These are phyloP conservation scores for Gaeumannomyces tritici DNA, from an alignment of 2,329 filamentous ascomycete species.

Conservation along the genomic window DNA sequence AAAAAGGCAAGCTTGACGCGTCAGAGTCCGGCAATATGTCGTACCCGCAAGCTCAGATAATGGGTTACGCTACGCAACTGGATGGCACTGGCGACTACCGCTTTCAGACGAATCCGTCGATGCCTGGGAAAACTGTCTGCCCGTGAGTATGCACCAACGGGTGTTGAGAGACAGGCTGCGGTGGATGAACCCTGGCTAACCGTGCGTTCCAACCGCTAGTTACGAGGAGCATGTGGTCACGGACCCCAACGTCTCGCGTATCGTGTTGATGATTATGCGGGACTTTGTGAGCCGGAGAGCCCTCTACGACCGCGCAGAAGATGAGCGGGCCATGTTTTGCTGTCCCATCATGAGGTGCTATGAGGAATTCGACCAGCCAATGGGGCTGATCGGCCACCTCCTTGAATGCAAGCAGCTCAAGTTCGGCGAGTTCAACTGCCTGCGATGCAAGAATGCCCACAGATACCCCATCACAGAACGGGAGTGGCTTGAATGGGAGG, in stretches of 20 bases:
- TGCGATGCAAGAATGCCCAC: constrained; percentile 17
- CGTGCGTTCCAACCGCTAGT: neutral
- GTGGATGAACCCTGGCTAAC: neutral
- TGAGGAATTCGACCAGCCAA: constrained; percentile 11
- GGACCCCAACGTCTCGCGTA: constrained; percentile 16
- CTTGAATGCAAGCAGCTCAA: constrained; percentile 16
- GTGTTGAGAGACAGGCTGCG: neutral
- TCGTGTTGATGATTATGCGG: constrained; percentile 18
- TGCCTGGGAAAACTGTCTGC: neutral
- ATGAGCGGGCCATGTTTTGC: constrained; percentile 11
- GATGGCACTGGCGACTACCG: neutral
- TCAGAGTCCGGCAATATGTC: neutral
- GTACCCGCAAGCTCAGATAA: neutral
- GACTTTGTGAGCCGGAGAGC: constrained; percentile 15
- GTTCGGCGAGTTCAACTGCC: constrained; percentile 18
- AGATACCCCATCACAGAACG: constrained; percentile 19
- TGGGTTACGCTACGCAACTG: neutral
- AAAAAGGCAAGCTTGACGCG: neutral
- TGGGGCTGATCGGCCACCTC: constrained; percentile 17
- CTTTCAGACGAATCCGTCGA: neutral
- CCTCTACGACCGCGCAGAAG: constrained; percentile 4
- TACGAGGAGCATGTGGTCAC: constrained; percentile 9
- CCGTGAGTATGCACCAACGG: neutral
- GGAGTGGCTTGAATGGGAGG: constrained; percentile 17
- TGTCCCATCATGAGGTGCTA: constrained; percentile 19